phyloP scores from a whole-genome alignment of 2,329 filamentous ascomycete species.

The Myriosclerotinia curreyana region DNA sequence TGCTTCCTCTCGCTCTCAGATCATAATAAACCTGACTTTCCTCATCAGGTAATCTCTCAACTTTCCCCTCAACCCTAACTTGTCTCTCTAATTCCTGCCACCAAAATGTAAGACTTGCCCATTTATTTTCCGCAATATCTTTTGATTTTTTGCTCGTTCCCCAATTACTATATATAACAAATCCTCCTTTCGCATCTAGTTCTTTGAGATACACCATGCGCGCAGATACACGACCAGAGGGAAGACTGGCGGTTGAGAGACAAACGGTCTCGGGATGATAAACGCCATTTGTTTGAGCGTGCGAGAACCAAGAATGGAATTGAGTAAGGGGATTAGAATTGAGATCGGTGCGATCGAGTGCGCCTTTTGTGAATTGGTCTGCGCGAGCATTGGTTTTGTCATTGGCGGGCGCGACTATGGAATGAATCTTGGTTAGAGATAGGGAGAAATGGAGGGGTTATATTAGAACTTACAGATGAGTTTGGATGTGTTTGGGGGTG shows the following conservation, averaged over 20 bases:
- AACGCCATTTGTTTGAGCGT: conserved; percentile 58
- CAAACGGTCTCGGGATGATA: conserved; percentile 85
- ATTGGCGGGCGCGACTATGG: conserved; percentile 61
- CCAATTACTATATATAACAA: conserved; percentile 93
- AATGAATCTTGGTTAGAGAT: conserved; percentile 2
- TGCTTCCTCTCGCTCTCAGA: conserved; percentile 70
- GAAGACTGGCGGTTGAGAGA: conserved; percentile 78
- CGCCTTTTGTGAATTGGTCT: conserved; percentile 69
- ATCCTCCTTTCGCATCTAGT: conserved; percentile 68
- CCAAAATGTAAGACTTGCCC: conserved; percentile 83
- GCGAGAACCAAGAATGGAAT: conserved; percentile 86
- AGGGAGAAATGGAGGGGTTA: conserved; percentile 5
- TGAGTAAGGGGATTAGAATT: conserved; percentile 68
- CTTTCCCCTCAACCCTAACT: conserved; percentile 79
- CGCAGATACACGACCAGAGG: conserved; percentile 77
- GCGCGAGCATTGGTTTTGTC: conserved; percentile 59
- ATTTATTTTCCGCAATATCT: conserved; percentile 70
- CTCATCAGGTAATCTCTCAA: conserved; percentile 62
- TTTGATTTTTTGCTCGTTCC: conserved; percentile 67
- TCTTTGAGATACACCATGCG: conserved; percentile 95
- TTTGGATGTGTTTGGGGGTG: conserved; percentile 32
- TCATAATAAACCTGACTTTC: conserved; percentile 72
- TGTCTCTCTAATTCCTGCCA: conserved; percentile 86
- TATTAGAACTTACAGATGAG: conserved; percentile 36
- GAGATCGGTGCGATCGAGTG: conserved; percentile 61